Base-by-base conservation (phyloP, 2,329 filamentous ascomycete genomes). In the Aspergillus aculeatinus region DNA sequence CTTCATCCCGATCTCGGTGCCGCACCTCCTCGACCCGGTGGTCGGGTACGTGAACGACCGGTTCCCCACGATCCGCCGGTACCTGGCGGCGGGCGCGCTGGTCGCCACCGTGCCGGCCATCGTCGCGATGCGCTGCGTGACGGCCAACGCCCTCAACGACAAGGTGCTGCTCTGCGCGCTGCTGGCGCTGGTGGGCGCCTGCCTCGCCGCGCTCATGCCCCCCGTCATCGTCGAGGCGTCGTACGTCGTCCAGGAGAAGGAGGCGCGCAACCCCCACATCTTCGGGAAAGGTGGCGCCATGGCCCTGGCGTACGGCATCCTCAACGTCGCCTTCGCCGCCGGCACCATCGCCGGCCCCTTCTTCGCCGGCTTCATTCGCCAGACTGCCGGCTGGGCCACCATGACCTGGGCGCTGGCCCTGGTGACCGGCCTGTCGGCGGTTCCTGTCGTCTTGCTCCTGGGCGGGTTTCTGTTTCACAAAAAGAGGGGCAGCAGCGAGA, bases 221-320 rank as follows among this genome's bases (percentile, higher is more conserved):
- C 86, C 89, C 0, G 74, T 91, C 16, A 87, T 92, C 83, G 87
- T 89, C 0, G 90, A 92, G 74, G 87, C 92, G 25, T 82, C 82
- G 2, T 82, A 83, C 48, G 77, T 85, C 1, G 83, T 87, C 0
- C 80, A 83, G 57, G 80, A 79, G 2, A 87, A 87, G 67, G 85
- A 87, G 65, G 77, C 77, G 52, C 73, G 79, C 52, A 73, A 76
- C 0, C 80, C 81, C 0, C 76, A 79, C 4, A 57, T 58, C n/a
- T 64, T 59, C 7, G 59, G 3, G 70, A 14, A 70, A 25, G 80
- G 77, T 53, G 82, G 83, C 3, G 84, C 83, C 0, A 82, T 84
- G 70, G 84, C 84, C 3, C 81, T 86, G 64, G 84, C 83, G 0
- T 84, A 84, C 66, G 80, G 80, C 1, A 67, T 85, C 10, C 83